Conservation (phyloP, 2,329 filamentous ascomycete species). For the Huntiella moniliformis region DNA sequence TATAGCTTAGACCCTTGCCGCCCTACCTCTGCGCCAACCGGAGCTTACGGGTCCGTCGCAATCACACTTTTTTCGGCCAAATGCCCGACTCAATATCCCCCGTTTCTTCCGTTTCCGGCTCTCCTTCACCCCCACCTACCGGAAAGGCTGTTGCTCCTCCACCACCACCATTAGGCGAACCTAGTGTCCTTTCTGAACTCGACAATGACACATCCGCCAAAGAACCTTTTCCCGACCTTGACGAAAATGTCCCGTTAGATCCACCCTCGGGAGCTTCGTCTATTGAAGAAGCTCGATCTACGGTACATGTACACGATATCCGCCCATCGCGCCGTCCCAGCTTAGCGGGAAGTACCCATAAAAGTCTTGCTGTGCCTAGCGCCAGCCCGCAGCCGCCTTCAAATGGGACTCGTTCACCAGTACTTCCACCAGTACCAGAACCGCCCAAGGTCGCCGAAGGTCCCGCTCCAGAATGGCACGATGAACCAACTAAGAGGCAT, state of each 20-base stretch:
- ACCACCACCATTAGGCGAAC: neutral
- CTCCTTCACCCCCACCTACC: conserved; percentile 4
- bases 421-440: neutral
- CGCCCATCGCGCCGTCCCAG: conserved; percentile 6
- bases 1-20: no score
- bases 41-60: neutral
- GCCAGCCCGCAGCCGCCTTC: neutral
- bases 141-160: conserved; percentile 5
- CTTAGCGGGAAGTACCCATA: conserved; percentile 1
- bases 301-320: conserved; percentile 2
- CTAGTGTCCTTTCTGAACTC: neutral
- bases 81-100: conserved; percentile 2
- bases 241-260: neutral
- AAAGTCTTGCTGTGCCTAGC: neutral
- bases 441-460: neutral
- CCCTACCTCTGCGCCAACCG: no score
- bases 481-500: neutral
- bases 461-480: neutral
- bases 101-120: conserved; percentile 6
- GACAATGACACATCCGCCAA: conserved; percentile 1
- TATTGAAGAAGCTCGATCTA: conserved; percentile 10
- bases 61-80: neutral
- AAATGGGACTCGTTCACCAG: neutral
- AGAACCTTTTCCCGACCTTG: conserved; percentile 3
- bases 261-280: conserved; percentile 6